These are phyloP conservation scores for Amaranthus tricolor DNA, from an alignment of 179 eudicot species.

Conservation along the genomic window DNA sequence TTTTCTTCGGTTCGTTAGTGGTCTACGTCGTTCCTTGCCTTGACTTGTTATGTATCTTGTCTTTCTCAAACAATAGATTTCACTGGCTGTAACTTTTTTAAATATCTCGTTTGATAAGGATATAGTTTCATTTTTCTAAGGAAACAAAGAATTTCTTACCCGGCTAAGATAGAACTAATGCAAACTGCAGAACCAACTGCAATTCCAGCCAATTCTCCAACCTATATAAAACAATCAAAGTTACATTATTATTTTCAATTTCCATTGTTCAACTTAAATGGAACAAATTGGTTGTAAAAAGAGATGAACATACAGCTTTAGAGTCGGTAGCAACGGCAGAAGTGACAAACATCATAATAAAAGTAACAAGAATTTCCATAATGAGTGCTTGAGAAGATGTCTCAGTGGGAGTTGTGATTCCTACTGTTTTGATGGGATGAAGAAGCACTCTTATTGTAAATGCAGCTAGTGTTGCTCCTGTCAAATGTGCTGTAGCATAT, in stretches of 20 bases:
- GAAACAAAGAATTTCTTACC: conserved; percentile 31
- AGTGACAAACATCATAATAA: conserved; percentile 65
- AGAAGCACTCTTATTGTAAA: conserved; percentile 45
- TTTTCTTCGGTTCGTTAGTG: no score
- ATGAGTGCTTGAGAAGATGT: conserved; percentile 52
- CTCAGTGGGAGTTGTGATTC: conserved; percentile 71
- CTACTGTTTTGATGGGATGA: conserved; percentile 48
- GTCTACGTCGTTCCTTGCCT: no score
- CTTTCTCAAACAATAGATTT: no score
- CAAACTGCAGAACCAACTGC: conserved; percentile 80
- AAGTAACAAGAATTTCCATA: conserved; percentile 70
- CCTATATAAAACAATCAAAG: conserved; percentile 21
- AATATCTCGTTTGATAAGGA: no score
- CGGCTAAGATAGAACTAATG: conserved; percentile 67
- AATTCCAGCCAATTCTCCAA: conserved; percentile 62
- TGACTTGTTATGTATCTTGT: no score
- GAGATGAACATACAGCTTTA: conserved; percentile 51
- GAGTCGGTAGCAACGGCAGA: conserved; percentile 68
- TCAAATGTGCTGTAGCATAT: conserved; percentile 56
- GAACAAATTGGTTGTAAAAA: not conserved
- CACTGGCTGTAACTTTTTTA: no score
- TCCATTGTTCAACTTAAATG: not conserved
- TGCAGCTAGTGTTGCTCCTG: conserved; percentile 52
- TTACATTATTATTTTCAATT: not conserved
- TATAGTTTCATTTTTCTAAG: no score